Conservation (phyloP, 176 grass and related monocot species). For the Dendrocalamus sinicus region DNA sequence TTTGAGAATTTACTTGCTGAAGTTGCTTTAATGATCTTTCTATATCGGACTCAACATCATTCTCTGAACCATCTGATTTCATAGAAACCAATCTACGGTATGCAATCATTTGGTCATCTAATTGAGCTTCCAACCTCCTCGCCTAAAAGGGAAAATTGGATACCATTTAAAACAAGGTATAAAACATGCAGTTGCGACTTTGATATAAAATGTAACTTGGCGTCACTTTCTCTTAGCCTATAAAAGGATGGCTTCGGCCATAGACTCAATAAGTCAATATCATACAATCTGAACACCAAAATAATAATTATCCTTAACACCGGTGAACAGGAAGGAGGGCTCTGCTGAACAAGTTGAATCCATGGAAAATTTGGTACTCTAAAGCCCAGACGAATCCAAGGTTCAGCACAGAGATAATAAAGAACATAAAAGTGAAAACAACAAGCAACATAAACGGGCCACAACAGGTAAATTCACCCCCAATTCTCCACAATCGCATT, state of each 20-base stretch:
- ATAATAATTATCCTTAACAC: not conserved
- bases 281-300: not conserved
- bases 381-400: not conserved
- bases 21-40: slow-evolving; percentile 92
- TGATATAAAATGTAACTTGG: not conserved
- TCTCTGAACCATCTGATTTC: slow-evolving; percentile 90
- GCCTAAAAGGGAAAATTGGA: slow-evolving; percentile 52
- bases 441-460: not conserved
- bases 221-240: not conserved
- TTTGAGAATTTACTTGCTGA: slow-evolving; percentile 94
- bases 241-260: not conserved
- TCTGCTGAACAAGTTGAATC: not conserved
- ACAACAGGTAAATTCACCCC: not conserved
- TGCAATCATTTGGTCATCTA: slow-evolving; percentile 89
- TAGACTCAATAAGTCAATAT: not conserved
- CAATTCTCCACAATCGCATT: not conserved
- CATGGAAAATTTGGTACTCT: not conserved
- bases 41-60: slow-evolving; percentile 75
- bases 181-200: not conserved
- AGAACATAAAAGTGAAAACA: not conserved
- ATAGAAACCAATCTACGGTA: slow-evolving; percentile 87
- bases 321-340: slow-evolving; percentile 3
- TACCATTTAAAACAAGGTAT: slow-evolving; percentile 5
- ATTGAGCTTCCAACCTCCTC: slow-evolving; percentile 87
- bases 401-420: not conserved